These are phyloP conservation scores for Phytophthora foliorum DNA, from an alignment of 352 stramenopile species.

Conservation along the genomic window DNA sequence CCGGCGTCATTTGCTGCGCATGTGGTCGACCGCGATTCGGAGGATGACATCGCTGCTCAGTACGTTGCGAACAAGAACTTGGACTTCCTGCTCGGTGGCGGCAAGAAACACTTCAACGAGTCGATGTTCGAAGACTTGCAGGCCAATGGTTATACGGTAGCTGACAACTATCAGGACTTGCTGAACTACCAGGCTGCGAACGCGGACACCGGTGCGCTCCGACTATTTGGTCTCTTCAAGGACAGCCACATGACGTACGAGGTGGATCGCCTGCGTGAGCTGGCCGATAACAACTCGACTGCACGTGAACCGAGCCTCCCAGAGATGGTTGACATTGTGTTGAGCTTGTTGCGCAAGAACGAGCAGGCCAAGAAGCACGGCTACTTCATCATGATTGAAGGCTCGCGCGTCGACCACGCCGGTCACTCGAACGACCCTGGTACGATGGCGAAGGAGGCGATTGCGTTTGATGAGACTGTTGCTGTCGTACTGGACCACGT, in stretches of 20 bases:
- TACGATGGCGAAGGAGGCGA: constrained; percentile 74
- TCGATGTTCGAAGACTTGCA: constrained; percentile 55
- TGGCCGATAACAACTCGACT: constrained; percentile 44
- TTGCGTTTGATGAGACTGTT: constrained; percentile 78
- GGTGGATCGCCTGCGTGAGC: constrained; percentile 59
- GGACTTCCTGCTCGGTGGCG: constrained; percentile 69
- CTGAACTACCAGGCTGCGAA: constrained; percentile 62
- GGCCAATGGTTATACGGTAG: constrained; percentile 55
- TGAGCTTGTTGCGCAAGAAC: constrained; percentile 75
- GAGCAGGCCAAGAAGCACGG: constrained; percentile 75
- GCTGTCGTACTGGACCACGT: constrained; percentile 70
- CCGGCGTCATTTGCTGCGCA: constrained; percentile 66
- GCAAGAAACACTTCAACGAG: constrained; percentile 61
- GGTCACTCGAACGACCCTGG: constrained; percentile 76
- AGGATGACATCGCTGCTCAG: constrained; percentile 66
- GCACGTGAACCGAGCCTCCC: constrained; percentile 62
- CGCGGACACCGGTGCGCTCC: constrained; percentile 55
- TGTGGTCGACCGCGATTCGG: constrained; percentile 59
- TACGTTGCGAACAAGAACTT: constrained; percentile 78
- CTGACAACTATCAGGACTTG: constrained; percentile 66
- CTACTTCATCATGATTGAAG: constrained; percentile 84
- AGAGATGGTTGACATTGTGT: constrained; percentile 73
- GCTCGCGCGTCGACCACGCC: constrained; percentile 76
- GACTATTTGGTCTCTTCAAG: constrained; percentile 69
- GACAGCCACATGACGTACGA: constrained; percentile 79